phyloP scores from a whole-genome alignment of 345 rosid species.

The Eucalyptus tenuipes region DNA sequence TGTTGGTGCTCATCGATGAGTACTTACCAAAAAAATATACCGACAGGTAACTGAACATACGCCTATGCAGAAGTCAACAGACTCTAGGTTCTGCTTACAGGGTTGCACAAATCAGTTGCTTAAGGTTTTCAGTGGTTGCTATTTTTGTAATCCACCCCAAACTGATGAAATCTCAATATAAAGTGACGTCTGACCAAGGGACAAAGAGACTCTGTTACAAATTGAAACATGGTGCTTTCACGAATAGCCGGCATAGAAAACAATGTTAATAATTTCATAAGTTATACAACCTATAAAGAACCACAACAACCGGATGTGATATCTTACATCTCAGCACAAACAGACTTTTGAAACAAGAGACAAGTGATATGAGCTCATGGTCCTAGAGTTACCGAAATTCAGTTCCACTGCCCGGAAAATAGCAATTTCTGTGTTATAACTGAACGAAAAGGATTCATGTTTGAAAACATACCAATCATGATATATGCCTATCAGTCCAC shows the following conservation, averaged over 20 bases:
- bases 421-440: not conserved
- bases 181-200: not conserved
- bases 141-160: not conserved
- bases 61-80: not conserved
- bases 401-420: not conserved
- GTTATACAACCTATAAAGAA: not conserved
- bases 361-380: not conserved
- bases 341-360: not conserved
- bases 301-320: not conserved
- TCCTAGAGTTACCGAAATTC: not conserved
- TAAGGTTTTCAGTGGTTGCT: not conserved
- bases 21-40: not conserved
- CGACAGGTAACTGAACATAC: not conserved
- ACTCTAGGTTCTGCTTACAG: not conserved
- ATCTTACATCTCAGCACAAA: not conserved
- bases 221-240: not conserved
- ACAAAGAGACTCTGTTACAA: not conserved
- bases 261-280: not conserved
- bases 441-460: not conserved
- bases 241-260: not conserved
- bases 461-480: constrained; percentile 56
- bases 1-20: not conserved
- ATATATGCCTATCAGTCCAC: constrained; percentile 71
- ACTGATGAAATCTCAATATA: not conserved
- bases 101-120: not conserved